Evolutionary conservation across 306 rosid species (phyloP), one percentile per base, ranked within the genome.

Genomic region (Vigna hirtella): DNA sequence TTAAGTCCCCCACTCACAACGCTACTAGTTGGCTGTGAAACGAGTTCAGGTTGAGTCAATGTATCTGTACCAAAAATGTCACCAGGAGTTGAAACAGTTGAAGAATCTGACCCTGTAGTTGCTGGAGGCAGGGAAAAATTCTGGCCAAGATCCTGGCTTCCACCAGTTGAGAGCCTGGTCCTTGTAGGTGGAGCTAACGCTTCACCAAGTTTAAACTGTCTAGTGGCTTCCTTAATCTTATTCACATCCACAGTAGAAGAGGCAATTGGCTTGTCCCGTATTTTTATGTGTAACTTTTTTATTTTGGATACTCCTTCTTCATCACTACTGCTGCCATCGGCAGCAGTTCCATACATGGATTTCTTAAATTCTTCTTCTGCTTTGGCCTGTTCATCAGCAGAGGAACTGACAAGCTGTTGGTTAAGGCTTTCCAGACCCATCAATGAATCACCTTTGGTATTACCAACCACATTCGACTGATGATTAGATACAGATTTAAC

Each of bases 291-390:
- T 71, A 94, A 51, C 75, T 81, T 94, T 79, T 86, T 90, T n/a
- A 86, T 62, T 92, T 89, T 94, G 71, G 98, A 88, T 66, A 45
- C 86, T 73, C 93, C 96, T 82, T 94, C 98, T 75, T 94, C 98
- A 63, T 94, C 98, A 64, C 98, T 94, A 77, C 98, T 94, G 89
- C 98, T 94, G 65, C 94, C 98, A 71, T 91, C 97, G 69, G 26
- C 84, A 83, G 96, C 73, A 81, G 91, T 61, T 84, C 91, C 97
- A 58, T 91, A 94, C 93, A 94, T 86, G 7, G 97, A 85, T 83
- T 90, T 94, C 85, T 94, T 94, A 81, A 94, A 94, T 83, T 94
- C 98, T 87, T 92, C 97, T 90, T 84, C 98, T 4, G 98, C 98
- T 88, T 90, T 92, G 79, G 97, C 92, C 85, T 94, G 98, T 73